Evolutionary conservation across 1,284 basidiomycete species (phyloP).

Genomic region (Golubevia sp.): DNA sequence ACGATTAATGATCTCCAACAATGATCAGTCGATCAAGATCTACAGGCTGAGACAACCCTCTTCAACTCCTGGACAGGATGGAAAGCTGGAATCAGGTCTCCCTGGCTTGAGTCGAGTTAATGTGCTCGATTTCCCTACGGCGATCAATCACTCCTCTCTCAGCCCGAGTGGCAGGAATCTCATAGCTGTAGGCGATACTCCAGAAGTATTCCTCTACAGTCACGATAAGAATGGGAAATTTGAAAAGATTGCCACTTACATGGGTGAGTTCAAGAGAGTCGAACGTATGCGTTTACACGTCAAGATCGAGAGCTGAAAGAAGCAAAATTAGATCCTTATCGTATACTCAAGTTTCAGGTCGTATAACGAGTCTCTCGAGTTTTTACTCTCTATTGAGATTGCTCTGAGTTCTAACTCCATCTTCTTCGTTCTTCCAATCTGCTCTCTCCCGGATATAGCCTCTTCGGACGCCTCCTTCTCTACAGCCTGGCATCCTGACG

Average conservation of each 20-base stretch:
- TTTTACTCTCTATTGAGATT: conserved; percentile 34
- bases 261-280: conserved; percentile 17
- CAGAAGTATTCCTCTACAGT: conserved; percentile 76
- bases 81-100: conserved; percentile 26
- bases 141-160: conserved; percentile 62
- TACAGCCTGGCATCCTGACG: conserved; percentile 78
- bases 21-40: conserved; percentile 76
- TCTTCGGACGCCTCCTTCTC: conserved; percentile 72
- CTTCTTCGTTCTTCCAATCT: background rate
- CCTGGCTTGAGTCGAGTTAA: conserved; percentile 68
- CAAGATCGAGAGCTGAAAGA: no score
- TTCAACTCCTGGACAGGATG: conserved; percentile 51
- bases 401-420: conserved; percentile 64
- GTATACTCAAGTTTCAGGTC: no score
- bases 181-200: conserved; percentile 82
- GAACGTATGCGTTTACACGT: conserved; percentile 20
- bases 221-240: conserved; percentile 65
- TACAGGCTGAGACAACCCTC: conserved; percentile 37
- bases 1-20: conserved; percentile 79
- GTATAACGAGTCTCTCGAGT: no score
- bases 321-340: no score
- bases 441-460: conserved; percentile 22
- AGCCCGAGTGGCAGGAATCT: conserved; percentile 82
- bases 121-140: conserved; percentile 29
- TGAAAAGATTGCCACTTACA: conserved; percentile 59